Percentiles rank a stretch among this genome's conserved stretches.
These are phyloP conservation scores for Chaetothyriales sp. DNA, from an alignment of 2,329 filamentous ascomycete genomes.

Conservation along the genomic window DNA sequence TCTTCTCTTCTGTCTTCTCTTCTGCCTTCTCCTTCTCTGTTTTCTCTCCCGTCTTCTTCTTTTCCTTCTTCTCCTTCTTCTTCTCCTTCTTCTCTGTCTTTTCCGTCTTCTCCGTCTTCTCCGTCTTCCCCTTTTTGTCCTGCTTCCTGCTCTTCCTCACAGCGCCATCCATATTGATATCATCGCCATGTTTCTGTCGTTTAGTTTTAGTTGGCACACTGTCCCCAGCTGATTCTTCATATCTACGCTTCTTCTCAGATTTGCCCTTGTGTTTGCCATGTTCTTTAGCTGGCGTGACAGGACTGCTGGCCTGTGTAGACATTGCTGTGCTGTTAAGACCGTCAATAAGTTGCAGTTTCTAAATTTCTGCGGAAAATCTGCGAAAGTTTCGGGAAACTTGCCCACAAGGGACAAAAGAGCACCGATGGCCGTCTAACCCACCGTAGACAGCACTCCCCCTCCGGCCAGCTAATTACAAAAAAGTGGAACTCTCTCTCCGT, in stretches of 20 bases:
- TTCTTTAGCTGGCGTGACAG: neutral
- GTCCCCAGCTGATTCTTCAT: neutral
- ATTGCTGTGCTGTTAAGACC: neutral
- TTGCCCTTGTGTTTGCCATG: neutral
- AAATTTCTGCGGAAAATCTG: neutral
- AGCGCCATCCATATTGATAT: neutral
- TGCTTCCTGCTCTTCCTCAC: neutral
- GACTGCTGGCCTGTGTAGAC: neutral
- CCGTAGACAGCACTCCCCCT: too few species aligned
- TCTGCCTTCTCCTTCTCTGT: neutral
- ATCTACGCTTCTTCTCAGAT: slow-evolving; percentile 5
- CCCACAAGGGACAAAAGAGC: neutral
- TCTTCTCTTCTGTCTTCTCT: neutral
- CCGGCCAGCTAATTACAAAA: too few species aligned
- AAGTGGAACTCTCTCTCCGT: too few species aligned
- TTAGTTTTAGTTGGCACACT: neutral
- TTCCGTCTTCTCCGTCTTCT: neutral
- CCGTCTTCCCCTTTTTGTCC: neutral
- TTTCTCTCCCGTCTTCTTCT: neutral
- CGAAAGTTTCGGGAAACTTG: neutral
- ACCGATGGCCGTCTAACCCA: neutral
- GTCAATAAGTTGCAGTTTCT: neutral
- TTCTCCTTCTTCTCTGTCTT: neutral
- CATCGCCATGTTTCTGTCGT: neutral
- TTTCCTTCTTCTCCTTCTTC: neutral